phyloP scores from a whole-genome alignment of 2,329 filamentous ascomycete species.

The Blumeria graminis region DNA sequence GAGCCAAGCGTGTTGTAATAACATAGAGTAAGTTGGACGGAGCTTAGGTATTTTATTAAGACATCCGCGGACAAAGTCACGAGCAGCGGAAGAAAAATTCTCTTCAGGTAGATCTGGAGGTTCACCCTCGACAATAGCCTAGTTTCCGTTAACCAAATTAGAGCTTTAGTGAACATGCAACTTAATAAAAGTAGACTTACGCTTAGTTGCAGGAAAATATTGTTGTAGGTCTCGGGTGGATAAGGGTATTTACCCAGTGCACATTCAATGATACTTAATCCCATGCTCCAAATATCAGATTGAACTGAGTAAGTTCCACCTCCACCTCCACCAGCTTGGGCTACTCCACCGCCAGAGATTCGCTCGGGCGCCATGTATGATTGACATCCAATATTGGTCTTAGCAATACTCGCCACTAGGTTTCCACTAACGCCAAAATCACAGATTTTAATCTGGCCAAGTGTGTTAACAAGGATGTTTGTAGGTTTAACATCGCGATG shows the following conservation, averaged over 20 bases:
- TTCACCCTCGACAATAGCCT: slow-evolving; percentile 98
- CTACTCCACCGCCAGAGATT: slow-evolving; percentile 67
- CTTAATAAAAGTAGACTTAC: slow-evolving; percentile 32
- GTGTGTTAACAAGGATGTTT: slow-evolving; percentile 83
- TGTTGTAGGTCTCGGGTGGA: slow-evolving; percentile 88
- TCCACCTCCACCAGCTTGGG: slow-evolving; percentile 40
- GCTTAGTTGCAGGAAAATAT: slow-evolving; percentile 91
- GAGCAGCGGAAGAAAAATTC: slow-evolving; percentile 55
- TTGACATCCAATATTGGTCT: slow-evolving; percentile 96
- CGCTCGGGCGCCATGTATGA: slow-evolving; percentile 98
- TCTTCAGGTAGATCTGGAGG: slow-evolving; percentile 63
- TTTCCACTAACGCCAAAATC: slow-evolving; percentile 97
- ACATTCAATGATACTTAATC: slow-evolving; percentile 85
- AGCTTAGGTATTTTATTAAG: slow-evolving; percentile 81
- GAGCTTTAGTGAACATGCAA: neutral
- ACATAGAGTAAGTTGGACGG: slow-evolving; percentile 78
- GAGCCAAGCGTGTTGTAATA: slow-evolving; percentile 79
- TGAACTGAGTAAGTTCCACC: slow-evolving; percentile 91
- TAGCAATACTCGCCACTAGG: slow-evolving; percentile 86
- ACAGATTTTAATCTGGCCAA: slow-evolving; percentile 89
- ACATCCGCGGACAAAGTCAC: slow-evolving; percentile 71
- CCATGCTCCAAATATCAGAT: slow-evolving; percentile 93
- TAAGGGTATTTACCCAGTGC: slow-evolving; percentile 89
- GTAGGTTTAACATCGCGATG: slow-evolving; percentile 97
- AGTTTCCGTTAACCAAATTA: neutral